Base-by-base conservation (phyloP, 352 stramenopile genomes). In the Peronospora belbahrii region DNA sequence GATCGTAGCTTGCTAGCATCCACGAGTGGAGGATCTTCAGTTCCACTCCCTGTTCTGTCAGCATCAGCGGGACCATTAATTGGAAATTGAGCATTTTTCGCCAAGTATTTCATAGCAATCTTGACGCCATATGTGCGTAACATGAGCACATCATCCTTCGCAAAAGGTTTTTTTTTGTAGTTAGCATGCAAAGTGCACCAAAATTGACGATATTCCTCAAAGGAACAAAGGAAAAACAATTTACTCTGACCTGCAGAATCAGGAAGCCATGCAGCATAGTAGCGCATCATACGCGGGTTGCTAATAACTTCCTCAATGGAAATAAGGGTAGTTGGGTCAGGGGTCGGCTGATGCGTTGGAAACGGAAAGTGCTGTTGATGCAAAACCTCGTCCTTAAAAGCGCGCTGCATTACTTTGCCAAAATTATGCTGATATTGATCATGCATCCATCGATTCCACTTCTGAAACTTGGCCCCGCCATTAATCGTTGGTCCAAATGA, bases 61-160 rank as follows among this genome's bases (percentile, higher is more conserved):
- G 35, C 38, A 42, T 56, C 48, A 11, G 25, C 6, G 6, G 18
- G 25, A 9, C 61, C 61, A 34, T 66, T 70, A n/a, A 93, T 89
- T 36, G 83, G 80, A 41, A 93, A 93, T 33, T 85, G 79, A 20
- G 82, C 77, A 2, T 69, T 74, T 23, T 85, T 82, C 6, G 78
- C 65, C 6, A 93, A 44, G 37, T 93, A 93, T 48, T 93, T 93
- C 54, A 83, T 84, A 3, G 77, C 74, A 40, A 93, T 91, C 59
- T 93, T 93, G 10, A 89, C 77, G 27, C 82, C 82, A 37, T 91
- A 93, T 2, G 79, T 91, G 28, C 78, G 74, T 33, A 93, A 42
- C 66, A 90, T 82, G 43, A 87, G 65, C 38, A 85, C 76, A 35
- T 89, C 78, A 50, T 93, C 82, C 43, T 93, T 90, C n/a, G 59